Conservation (phyloP, 2,329 filamentous ascomycete genomes). For the Pseudocercospora fuligena region DNA sequence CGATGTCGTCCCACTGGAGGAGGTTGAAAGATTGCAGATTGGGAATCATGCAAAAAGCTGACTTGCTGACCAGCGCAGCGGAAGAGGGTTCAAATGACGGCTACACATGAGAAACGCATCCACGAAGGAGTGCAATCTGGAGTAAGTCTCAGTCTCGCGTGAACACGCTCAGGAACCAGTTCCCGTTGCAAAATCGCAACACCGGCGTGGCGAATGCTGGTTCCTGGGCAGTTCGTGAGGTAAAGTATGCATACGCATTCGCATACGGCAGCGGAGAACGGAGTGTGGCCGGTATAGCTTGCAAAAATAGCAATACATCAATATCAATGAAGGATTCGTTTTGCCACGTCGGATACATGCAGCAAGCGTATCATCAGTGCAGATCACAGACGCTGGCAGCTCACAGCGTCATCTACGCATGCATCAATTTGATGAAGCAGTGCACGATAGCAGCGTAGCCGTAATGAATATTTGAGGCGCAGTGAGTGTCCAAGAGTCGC, state of each 20-base stretch:
- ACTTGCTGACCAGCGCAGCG: neutral
- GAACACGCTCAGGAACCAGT: neutral
- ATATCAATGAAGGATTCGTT: slow-evolving; percentile 12
- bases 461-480: neutral
- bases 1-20: slow-evolving; percentile 9
- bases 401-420: neutral
- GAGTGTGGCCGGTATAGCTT: neutral
- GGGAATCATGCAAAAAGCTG: neutral
- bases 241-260: neutral
- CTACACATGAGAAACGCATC: too few species aligned
- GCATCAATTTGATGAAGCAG: neutral
- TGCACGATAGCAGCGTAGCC: neutral
- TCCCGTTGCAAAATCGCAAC: neutral
- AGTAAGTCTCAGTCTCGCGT: neutral
- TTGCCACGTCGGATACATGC: slow-evolving; percentile 16
- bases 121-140: too few species aligned
- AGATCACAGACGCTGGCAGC: neutral
- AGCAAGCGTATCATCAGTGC: slow-evolving; percentile 7
- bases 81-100: neutral
- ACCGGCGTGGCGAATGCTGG: neutral
- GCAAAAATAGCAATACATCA: slow-evolving; percentile 7
- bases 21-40: neutral
- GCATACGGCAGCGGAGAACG: neutral
- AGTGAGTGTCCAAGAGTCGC: neutral
- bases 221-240: neutral